These are phyloP conservation scores for Lentinula sp. DNA, from an alignment of 768 basidiomycete genomes.

Conservation along the genomic window DNA sequence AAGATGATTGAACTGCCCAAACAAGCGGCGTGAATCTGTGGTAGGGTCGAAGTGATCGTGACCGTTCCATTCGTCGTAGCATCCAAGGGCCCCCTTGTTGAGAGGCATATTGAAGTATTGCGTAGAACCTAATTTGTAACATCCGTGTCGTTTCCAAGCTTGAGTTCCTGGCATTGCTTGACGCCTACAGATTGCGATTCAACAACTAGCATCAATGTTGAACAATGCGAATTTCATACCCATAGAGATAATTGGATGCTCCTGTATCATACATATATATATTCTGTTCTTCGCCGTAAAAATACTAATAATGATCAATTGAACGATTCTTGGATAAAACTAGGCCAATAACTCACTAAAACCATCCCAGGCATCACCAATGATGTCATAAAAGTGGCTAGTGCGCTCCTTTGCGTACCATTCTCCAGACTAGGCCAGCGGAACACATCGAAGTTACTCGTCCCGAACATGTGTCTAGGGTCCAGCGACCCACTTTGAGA, in stretches of 20 bases:
- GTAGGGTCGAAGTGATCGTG: slow-evolving; percentile 96
- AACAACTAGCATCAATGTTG: slow-evolving; percentile 20
- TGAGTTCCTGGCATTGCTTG: slow-evolving; percentile 83
- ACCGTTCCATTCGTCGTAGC: slow-evolving; percentile 87
- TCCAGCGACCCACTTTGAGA: slow-evolving; percentile 58
- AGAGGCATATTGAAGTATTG: slow-evolving; percentile 95
- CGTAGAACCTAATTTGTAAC: slow-evolving; percentile 82
- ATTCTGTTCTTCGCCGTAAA: slow-evolving; percentile 90
- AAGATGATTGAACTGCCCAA: slow-evolving; percentile 70
- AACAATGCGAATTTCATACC: slow-evolving; percentile 51
- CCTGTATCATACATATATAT: slow-evolving; percentile 84
- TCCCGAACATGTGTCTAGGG: slow-evolving; percentile 85
- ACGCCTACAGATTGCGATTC: slow-evolving; percentile 51
- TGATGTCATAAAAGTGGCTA: slow-evolving; percentile 75
- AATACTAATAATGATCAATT: slow-evolving; percentile 78
- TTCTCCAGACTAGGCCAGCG: slow-evolving; percentile 88
- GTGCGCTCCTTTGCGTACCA: slow-evolving; percentile 68
- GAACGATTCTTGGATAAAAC: no score
- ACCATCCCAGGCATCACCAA: slow-evolving; percentile 88
- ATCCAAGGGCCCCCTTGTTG: slow-evolving; percentile 76
- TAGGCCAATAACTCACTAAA: slow-evolving; percentile 38
- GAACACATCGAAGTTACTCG: slow-evolving; percentile 93
- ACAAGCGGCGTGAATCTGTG: slow-evolving; percentile 65
- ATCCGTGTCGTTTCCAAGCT: slow-evolving; percentile 93
- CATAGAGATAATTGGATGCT: slow-evolving; percentile 90